These are phyloP conservation scores for Petunia axillaris DNA, from an alignment of 257 asterid species.

Conservation along the genomic window DNA sequence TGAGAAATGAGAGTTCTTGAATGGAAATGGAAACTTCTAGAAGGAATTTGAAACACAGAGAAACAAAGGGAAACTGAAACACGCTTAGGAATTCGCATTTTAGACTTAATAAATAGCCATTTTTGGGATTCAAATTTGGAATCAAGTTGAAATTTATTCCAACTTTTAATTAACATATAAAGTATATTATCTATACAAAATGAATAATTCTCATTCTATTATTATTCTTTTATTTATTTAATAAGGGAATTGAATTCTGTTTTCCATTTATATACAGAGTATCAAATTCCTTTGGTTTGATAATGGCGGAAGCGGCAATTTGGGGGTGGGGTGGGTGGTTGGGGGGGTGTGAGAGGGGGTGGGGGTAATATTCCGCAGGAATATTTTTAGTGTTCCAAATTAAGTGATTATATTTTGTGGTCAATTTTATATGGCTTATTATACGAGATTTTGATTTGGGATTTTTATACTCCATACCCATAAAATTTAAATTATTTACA, in stretches of 20 bases:
- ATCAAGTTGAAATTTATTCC: constrained; percentile 12
- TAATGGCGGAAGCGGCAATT: constrained; percentile 20
- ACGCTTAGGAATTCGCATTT: constrained; percentile 69
- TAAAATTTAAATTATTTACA: too few relatives aligned
- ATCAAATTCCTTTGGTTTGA: neutral
- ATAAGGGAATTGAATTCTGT: constrained; percentile 19
- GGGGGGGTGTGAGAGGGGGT: too few relatives aligned
- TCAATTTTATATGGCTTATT: too few relatives aligned
- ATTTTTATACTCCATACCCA: too few relatives aligned
- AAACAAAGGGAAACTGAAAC: constrained; percentile 52
- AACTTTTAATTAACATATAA: neutral
- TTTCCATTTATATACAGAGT: constrained; percentile 17
- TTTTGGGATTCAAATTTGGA: constrained; percentile 32
- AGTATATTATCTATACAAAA: too few relatives aligned
- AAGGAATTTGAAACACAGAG: constrained; percentile 30
- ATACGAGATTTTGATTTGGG: too few relatives aligned
- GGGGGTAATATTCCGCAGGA: too few relatives aligned
- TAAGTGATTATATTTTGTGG: too few relatives aligned
- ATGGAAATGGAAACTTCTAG: constrained; percentile 47
- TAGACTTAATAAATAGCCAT: constrained; percentile 61
- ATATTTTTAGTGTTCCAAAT: too few relatives aligned
- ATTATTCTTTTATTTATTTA: neutral
- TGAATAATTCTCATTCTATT: neutral
- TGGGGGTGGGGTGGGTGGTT: neutral
- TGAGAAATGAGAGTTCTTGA: constrained; percentile 36